Evolutionary conservation across 1,139 yeast species (phyloP).

Genomic region (Diutina scorzettiae): DNA sequence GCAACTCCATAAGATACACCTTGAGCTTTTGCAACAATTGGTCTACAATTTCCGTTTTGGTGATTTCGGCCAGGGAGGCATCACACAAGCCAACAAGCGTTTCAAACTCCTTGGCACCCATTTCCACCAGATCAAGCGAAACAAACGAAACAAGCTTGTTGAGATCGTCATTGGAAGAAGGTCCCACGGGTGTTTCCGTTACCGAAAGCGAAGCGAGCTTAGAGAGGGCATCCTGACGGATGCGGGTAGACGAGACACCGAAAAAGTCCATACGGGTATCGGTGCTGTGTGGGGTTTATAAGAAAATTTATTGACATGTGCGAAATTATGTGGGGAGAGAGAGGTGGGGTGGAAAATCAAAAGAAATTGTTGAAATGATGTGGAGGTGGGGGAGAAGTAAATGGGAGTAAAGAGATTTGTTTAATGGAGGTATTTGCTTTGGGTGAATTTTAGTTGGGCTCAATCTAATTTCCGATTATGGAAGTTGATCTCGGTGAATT

Average conservation of each 20-base stretch:
- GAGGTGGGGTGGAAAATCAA: not conserved
- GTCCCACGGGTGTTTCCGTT: not conserved
- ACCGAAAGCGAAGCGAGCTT: slow-evolving; percentile 2
- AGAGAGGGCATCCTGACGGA: slow-evolving; percentile 4
- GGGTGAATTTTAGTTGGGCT: not conserved
- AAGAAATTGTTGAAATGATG: not conserved
- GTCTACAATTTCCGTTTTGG: slow-evolving; percentile 20
- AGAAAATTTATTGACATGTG: not conserved
- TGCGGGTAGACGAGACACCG: not conserved
- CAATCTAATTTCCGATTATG: too few relatives aligned
- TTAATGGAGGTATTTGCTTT: not conserved
- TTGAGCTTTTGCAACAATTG: slow-evolving; percentile 41
- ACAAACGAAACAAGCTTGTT: not conserved
- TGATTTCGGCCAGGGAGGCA: slow-evolving; percentile 21
- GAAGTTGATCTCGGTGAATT: not conserved
- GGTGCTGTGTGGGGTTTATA: not conserved
- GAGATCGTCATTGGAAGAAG: slow-evolving; percentile 1
- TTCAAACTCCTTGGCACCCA: slow-evolving; percentile 53
- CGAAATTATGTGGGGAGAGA: not conserved
- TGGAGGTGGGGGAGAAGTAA: not conserved
- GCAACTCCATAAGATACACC: slow-evolving; percentile 47
- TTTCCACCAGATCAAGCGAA: slow-evolving; percentile 22
- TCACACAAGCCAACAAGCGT: slow-evolving; percentile 55
- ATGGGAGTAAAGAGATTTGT: not conserved
- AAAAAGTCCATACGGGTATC: not conserved